A percentile compares a stretch with the other conserved stretches of the same genome.
phyloP scores from a whole-genome alignment of 345 rosid genomes.

The Lagerstroemia speciosa region DNA sequence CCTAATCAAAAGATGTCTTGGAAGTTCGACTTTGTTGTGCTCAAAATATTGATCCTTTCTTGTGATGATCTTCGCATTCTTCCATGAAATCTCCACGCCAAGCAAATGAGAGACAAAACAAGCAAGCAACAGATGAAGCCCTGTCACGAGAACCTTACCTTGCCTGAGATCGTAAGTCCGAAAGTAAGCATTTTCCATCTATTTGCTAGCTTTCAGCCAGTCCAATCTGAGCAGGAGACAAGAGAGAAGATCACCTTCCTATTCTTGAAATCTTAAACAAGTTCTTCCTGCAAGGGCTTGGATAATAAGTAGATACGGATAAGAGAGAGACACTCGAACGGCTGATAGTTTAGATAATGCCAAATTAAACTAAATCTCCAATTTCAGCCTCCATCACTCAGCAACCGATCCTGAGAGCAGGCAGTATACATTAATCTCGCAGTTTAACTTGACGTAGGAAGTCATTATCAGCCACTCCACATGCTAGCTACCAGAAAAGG shows the following conservation, averaged over 20 bases:
- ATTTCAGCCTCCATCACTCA: constrained; percentile 18
- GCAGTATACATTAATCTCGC: constrained; percentile 13
- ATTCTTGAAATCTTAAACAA: not conserved
- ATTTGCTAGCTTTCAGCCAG: not conserved
- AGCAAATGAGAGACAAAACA: not conserved
- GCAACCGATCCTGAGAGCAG: constrained; percentile 7
- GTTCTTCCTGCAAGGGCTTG: not conserved
- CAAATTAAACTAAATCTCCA: constrained; percentile 3
- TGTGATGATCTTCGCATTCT: no score
- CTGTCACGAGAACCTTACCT: not conserved
- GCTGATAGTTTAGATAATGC: not conserved
- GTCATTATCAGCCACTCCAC: not conserved
- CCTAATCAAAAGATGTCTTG: no score
- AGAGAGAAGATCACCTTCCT: not conserved
- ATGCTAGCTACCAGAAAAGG: not conserved
- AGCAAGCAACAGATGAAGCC: not conserved
- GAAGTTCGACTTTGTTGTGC: no score
- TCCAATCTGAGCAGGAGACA: not conserved
- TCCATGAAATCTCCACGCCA: not conserved
- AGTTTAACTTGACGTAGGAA: constrained; percentile 4
- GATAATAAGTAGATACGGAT: not conserved
- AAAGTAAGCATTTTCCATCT: not conserved
- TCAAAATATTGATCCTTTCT: no score
- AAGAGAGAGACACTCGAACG: not conserved
- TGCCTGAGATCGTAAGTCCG: not conserved